Base-by-base conservation (phyloP, 352 stramenopile genomes). In the Paralagenidium karlingii region DNA sequence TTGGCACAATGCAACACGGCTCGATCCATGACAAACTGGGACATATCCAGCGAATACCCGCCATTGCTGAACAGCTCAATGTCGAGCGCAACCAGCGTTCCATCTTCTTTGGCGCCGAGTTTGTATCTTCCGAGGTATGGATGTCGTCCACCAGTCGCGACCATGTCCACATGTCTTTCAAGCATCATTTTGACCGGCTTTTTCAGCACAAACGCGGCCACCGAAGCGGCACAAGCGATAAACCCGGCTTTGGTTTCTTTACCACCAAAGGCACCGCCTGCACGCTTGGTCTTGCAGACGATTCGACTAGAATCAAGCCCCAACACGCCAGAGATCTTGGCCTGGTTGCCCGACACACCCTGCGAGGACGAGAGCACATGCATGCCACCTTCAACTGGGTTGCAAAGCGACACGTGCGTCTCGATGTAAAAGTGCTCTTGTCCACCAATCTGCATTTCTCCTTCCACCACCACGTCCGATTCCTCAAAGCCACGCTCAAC, bases 391-490 rank as follows among this genome's bases (percentile, higher is more conserved):
- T 97, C 85, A 41, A 70, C 55, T 1, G 85, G 82, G 2, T 63
- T 77, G 22, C 60, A 85, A 5, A 95, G 50, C 4, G 77, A 80
- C 8, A 79, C 67, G 34, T 96, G 89, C 8, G 82, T 94, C 55
- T 97, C 88, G 16, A 97, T 82, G 63, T 98, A 98, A 50, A 98
- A 97, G 57, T 98, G 92, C 46, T 97, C 89, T 47, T 98, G 92
- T 6, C 87, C 90, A 16, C 87, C 88, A 38, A 92, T 82, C 24
- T 78, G 64, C 27, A 96, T 78, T 10, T 88, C 80, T 16, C 92
- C 92, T 34, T 94, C 76, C 3, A 94, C 55, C 15, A 93, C 64
- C 24, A 87, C 51, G 28, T 86, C 68, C 3, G 67, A 68, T 31
- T 82, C 56, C 12, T 58, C 60, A 15, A 86, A 59, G 1, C 70